Base-by-base conservation (phyloP, 331 rosid genomes). In the Malus hybrid region DNA sequence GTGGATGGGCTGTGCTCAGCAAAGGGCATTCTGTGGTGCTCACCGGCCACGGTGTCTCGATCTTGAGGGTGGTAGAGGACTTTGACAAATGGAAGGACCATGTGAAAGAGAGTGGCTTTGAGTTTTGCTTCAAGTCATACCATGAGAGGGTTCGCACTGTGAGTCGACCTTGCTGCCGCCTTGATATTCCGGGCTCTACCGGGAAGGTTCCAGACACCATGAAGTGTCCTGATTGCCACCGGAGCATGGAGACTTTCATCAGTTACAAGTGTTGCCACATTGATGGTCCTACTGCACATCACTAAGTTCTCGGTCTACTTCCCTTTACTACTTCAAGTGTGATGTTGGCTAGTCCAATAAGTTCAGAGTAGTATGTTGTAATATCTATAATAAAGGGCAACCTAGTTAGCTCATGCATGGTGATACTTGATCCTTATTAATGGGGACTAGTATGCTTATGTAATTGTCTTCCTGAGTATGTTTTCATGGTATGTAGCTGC, bases 1-100 rank as follows among this genome's bases (percentile, higher is more conserved):
- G 84, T 33, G 88, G 86, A 4, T 84, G 90, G 90, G 86, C 82
- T 2, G 66, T 87, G 64, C 78, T 87, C 9, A 57, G 77, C 83
- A 81, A 84, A 20, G 90, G 88, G 7, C 77, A 82, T 2, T 36
- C 16, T 1, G 83, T 77, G 66, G 77, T 87, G 65, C 20, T 82
- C 50, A 78, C 72, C 9, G 88, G 84, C 6, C 84, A 79, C 16
- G 84, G 88, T n/a, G 73, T 78, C 55, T 76, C 90, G 3, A 67
- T 87, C 6, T 46, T 87, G 67, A 82, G 64, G 26, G 83, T 72
- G 6, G 19, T 87, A 18, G 88, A 36, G 56, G 86, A 78, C 32
- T 84, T 72, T 20, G 86, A 84, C 63, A 76, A 70, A 53, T 87
- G 90, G 90, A 86, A 84, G 71, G 71, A 79, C 60, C 0, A 5